Percentiles rank a stretch among this genome's conserved stretches.
phyloP scores from a whole-genome alignment of 208 protist genomes.

The Leishmania tarentolae region DNA sequence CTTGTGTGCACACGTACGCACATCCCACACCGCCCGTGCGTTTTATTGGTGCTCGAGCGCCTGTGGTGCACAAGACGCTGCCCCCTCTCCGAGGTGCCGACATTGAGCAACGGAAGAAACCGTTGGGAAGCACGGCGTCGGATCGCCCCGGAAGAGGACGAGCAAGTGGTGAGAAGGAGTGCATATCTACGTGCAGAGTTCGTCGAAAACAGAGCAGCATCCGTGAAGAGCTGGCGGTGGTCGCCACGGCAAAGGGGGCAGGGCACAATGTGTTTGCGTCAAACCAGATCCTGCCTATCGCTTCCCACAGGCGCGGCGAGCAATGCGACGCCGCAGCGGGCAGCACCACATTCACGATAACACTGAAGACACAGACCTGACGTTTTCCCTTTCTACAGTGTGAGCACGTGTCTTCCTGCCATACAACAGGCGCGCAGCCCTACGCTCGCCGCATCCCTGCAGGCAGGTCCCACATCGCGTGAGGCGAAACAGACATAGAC shows the following conservation, averaged over 20 bases:
- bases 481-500: neutral
- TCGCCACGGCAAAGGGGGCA: neutral
- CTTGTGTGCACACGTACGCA: neutral
- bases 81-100: too few species aligned
- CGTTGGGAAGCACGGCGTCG: too few species aligned
- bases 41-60: too few species aligned
- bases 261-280: neutral
- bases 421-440: too few species aligned
- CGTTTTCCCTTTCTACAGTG: neutral
- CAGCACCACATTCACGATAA: neutral
- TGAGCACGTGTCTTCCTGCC: neutral
- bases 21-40: neutral
- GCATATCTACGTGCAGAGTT: neutral
- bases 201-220: neutral
- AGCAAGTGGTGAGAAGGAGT: neutral
- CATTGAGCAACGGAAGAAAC: too few species aligned
- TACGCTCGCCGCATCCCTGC: neutral
- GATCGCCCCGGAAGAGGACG: neutral
- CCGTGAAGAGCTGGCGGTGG: neutral
- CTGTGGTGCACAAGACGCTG: too few species aligned
- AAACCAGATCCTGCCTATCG: neutral
- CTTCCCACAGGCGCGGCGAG: neutral
- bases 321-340: neutral
- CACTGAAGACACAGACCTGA: neutral
- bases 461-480: neutral